Percentiles rank a stretch among this genome's conserved stretches.
phyloP scores from a whole-genome alignment of 306 rosid genomes.

The Begonia loranthoides region DNA sequence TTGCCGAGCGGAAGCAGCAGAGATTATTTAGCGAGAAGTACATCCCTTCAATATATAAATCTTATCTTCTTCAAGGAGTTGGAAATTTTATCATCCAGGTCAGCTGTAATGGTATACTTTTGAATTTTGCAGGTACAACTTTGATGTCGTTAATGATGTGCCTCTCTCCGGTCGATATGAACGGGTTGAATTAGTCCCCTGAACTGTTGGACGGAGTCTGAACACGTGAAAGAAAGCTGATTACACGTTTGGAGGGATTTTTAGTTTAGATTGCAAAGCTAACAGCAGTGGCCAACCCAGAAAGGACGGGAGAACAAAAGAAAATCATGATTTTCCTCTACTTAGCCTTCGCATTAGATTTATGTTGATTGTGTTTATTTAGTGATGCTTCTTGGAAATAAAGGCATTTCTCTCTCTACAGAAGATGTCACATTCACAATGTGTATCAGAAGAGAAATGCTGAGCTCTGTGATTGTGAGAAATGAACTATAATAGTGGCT shows the following conservation, averaged over 20 bases:
- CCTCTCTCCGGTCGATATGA: constrained; percentile 79
- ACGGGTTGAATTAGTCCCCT: constrained; percentile 64
- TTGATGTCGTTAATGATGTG: constrained; percentile 47
- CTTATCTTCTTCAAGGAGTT: background rate
- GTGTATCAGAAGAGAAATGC: no score
- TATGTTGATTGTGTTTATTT: no score
- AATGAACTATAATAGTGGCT: no score
- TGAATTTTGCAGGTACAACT: constrained; percentile 67
- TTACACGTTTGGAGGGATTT: background rate
- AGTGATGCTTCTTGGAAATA: no score
- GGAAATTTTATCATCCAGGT: background rate
- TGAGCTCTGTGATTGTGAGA: no score
- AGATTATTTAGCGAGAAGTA: constrained; percentile 58
- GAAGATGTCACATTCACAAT: no score
- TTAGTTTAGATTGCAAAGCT: background rate
- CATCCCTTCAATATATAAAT: constrained; percentile 1
- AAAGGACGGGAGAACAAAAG: no score
- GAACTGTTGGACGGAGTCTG: constrained; percentile 6
- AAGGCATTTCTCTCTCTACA: no score
- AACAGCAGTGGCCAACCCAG: constrained; percentile 4
- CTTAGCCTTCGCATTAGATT: no score
- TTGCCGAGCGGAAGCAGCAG: constrained; percentile 86
- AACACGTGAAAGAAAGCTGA: no score
- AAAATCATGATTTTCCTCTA: no score
- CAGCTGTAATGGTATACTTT: background rate